Conservation (phyloP, 371 early-diverging fungal genomes). For the Mucor mucedo region DNA sequence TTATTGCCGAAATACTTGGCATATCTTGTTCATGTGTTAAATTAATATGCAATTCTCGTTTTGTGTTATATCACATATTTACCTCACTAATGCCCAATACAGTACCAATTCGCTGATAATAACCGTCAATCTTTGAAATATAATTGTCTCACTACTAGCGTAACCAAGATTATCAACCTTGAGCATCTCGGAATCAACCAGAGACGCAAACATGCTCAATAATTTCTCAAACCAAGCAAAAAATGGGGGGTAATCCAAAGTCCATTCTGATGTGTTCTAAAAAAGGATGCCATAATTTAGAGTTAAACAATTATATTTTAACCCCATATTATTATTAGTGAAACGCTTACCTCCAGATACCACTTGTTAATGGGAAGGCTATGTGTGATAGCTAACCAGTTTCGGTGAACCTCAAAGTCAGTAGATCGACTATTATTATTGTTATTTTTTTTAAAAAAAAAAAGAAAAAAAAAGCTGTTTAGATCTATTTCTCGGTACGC, state of each 20-base stretch:
- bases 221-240: constrained; percentile 95
- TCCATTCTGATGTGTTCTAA: constrained; percentile 92
- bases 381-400: constrained; percentile 96
- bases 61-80: constrained; percentile 1
- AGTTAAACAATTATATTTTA: not conserved
- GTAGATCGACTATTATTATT: constrained; percentile 76
- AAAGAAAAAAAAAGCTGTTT: not conserved
- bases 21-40: constrained; percentile 27
- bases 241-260: constrained; percentile 96
- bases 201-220: constrained; percentile 68
- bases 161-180: constrained; percentile 74
- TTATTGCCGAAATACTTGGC: constrained; percentile 43
- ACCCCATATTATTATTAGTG: not conserved
- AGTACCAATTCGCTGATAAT: constrained; percentile 82
- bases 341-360: constrained; percentile 81
- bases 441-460: constrained; percentile 8
- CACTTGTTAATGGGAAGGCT: constrained; percentile 81
- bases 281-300: not conserved
- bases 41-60: no score
- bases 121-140: constrained; percentile 87
- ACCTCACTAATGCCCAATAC: constrained; percentile 72
- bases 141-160: constrained; percentile 67
- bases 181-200: constrained; percentile 79
- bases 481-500: not conserved
- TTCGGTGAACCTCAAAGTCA: constrained; percentile 98